Evolutionary conservation across 1,284 basidiomycete species (phyloP), one percentile per base, ranked within the genome.

Genomic region (Microbotryum violaceum): DNA sequence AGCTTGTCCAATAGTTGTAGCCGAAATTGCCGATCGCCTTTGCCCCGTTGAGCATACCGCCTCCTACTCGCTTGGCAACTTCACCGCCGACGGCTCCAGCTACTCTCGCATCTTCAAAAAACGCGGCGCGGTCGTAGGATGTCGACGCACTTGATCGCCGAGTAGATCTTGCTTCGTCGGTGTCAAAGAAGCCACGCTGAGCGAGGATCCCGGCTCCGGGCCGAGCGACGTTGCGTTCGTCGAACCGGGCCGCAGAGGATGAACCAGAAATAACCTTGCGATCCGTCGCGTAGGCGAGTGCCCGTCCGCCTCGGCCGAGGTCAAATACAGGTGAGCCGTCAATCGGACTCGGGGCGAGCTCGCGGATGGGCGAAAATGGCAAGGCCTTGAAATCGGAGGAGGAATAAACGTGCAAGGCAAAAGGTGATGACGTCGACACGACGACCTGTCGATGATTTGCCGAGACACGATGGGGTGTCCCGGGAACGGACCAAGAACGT

Each of bases 1-100:
- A 9, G 33, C 60, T 25, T 20, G 56, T 21, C 61, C 61, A 61
- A 48, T 65, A 63, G 54, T 51, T 55, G 57, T 60, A 25, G 6
- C 69, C 68, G 16, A 57, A 45, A 23, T 64, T 66, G 16, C 64
- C 60, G 23, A 70, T 59, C 20, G 67, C 70, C 27, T 63, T 66
- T 27, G 66, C 57, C 1, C 65, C 65, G 50, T 62, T 67, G 56
- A 65, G 16, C 31, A 70, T 53, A 1, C 70, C 70, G 48, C 65
- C 68, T 2, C 63, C 63, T 6, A 63, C 61, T 27, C 57, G 52
- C 6, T 68, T 54, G 18, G 68, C 70, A 1, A 65, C 62, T 20
- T 70, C 62, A 8, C 50, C 53, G 2, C 63, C 66, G 6, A 63
- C 63, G 23, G 63, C 59, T 8, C 60, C 62, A 5, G 62, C 51